phyloP scores from a whole-genome alignment of 768 basidiomycete species.

The Cantharellus anzutake region DNA sequence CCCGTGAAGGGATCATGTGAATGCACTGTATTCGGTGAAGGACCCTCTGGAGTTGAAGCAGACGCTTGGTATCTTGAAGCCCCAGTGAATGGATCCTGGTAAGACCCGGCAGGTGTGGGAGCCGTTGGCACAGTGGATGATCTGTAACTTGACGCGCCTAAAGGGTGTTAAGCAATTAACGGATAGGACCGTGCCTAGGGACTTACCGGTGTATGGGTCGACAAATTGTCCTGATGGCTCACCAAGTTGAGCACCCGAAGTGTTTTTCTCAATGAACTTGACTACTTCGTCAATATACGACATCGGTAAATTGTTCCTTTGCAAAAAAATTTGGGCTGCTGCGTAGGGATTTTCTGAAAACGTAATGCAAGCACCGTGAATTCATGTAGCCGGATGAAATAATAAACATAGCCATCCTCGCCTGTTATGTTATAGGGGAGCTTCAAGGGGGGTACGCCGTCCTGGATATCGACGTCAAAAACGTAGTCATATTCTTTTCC shows the following conservation, averaged over 20 bases:
- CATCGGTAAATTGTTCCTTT: conserved; percentile 62
- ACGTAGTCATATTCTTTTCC: conserved; percentile 98
- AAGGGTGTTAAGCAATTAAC: conserved; percentile 1
- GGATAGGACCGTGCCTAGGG: not conserved
- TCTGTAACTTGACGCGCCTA: conserved; percentile 45
- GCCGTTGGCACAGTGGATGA: conserved; percentile 18
- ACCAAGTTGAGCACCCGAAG: conserved; percentile 49
- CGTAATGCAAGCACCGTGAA: not conserved
- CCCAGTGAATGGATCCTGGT: conserved; percentile 53
- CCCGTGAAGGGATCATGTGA: not conserved
- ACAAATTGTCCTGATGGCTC: conserved; percentile 34
- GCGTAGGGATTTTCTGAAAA: conserved; percentile 68
- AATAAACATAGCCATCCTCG: conserved; percentile 18
- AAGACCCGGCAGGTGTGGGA: not conserved
- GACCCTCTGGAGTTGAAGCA: conserved; percentile 10
- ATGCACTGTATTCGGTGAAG: not conserved
- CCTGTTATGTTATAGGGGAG: conserved; percentile 84
- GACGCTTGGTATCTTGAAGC: conserved; percentile 36
- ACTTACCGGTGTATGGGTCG: conserved; percentile 77
- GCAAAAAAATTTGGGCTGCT: conserved; percentile 79
- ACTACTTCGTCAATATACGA: conserved; percentile 81
- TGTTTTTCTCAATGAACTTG: conserved; percentile 84
- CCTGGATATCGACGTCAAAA: conserved; percentile 94
- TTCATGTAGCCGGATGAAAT: not conserved
- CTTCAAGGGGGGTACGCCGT: conserved; percentile 82